Evolutionary conservation across 169 alveolate genomes (phyloP), one percentile per base, ranked within the genome.

Genomic region (Theileria sp.): DNA sequence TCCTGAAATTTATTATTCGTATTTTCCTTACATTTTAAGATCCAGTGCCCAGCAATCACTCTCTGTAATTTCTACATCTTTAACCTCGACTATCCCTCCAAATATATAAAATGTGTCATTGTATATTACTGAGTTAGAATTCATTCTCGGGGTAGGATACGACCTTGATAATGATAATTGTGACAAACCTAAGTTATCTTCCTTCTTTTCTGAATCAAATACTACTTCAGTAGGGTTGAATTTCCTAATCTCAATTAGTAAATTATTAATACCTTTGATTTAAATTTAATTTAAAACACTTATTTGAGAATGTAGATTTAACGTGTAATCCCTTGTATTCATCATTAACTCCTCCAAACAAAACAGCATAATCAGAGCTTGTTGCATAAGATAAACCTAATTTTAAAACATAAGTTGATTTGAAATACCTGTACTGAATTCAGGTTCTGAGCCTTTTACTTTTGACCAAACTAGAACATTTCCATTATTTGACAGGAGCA

Each of bases 331-430:
- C 91, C 71, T 91, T 93, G 68, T 92, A 94, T 65, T 80, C 89
- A 81, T 95, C 98, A 64, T 85, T 87, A 38, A 95, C 98, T 0
- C 98, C 98, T 0, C 98, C 98, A 72, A 94, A 92, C 28, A 93
- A 87, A 64, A 94, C 68, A n/a, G 87, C 86, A 38, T 83, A 44
- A 0, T 44, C 54, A 44, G 54, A 44, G 77, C 44, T 88, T 87
- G 73, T 91, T 88, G 88, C 89, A 91, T 62, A 79, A 73, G 30
- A 89, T 66, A 56, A 89, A 77, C 26, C 95, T 88, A 68, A 91
- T 91, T 9, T 83, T 83, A 74, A 26, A 0, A 0, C 0, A 9
- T 26, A 3, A 32, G 36, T 23, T 17, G 0, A 23, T 21, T n/a
- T 13, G n/a, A 12, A 28, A 49, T 21, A 30, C 96, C 96, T 19